Evolutionary conservation across 768 basidiomycete genomes (phyloP), one percentile per base, ranked within the genome.

Genomic region (Pleurotus eryngii): DNA sequence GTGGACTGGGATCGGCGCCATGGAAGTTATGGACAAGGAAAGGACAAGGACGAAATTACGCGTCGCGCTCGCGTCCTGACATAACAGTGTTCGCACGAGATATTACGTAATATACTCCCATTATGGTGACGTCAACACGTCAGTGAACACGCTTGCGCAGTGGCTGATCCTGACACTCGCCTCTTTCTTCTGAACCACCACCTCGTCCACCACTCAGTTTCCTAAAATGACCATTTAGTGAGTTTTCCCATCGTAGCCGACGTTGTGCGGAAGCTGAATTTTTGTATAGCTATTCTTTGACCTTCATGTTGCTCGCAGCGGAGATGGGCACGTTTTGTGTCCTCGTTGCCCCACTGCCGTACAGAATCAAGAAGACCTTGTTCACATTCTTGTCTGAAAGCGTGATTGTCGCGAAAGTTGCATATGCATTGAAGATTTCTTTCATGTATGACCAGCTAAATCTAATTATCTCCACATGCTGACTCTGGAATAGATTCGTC

Each of bases 361-460:
- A 91, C 70, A 69, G 75, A 5, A 62, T 92, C 60, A 83, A 83
- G 67, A 87, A 89, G 76, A 72, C 71, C 0, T 69, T 95, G 48
- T 92, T 96, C 63, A 74, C 70, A 18, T 92, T 89, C 74, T 77
- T 90, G 50, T 82, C 85, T 0, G 83, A 84, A 60, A 91, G 82
- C 49, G 74, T 79, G 56, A 68, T 87, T 57, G 75, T 95, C 55
- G 92, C 90, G 17, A 95, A 95, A 65, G 62, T 96, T 57, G 91
- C 93, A 5, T 97, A 97, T 68, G 94, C 78, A 18, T 80, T 97
- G 66, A 96, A 96, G 71, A 96, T 97, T 59, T 87, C 92, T 7
- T 97, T 96, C 79, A 95, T 97, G 90, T 91, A 57, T 46, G 83
- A 71, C 50, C 47, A 66, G 70, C 57, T 63, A 46, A 20, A 48